Percentiles rank a stretch among this genome's conserved stretches.
Evolutionary conservation across 2,329 filamentous ascomycete species (phyloP).

Genomic region (Fusarium chuoi): DNA sequence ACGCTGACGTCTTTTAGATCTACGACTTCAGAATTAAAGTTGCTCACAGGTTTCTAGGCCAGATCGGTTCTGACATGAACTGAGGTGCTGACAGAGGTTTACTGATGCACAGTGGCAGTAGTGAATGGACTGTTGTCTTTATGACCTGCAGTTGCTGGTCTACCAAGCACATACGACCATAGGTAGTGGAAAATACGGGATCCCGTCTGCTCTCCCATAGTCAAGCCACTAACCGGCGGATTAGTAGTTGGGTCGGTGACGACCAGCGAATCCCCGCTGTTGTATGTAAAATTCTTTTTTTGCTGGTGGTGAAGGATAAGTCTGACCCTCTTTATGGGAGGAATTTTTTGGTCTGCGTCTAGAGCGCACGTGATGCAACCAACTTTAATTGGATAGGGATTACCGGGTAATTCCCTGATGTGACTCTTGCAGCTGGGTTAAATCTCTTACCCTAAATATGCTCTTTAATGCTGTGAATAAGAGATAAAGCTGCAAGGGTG

Average conservation of each 20-base stretch:
- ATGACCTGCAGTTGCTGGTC: accelerated
- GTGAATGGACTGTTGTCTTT: accelerated
- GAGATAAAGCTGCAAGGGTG: accelerated
- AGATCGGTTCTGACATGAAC: not conserved
- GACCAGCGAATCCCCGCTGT: slow-evolving; percentile 31
- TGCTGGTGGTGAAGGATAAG: not conserved
- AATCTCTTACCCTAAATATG: not conserved
- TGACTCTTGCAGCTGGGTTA: no score
- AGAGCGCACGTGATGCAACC: not conserved
- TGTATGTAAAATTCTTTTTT: slow-evolving; percentile 7
- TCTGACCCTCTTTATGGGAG: not conserved
- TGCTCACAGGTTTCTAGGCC: not conserved
- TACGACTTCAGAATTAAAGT: not conserved
- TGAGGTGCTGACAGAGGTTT: not conserved
- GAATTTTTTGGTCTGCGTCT: not conserved
- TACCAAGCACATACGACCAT: slow-evolving; percentile 15
- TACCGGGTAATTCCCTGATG: not conserved
- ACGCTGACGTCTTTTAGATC: not conserved
- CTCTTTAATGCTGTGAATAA: not conserved
- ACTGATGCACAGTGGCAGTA: no score
- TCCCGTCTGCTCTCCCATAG: slow-evolving; percentile 30
- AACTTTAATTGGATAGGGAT: not conserved
- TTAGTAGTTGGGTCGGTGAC: slow-evolving; percentile 33
- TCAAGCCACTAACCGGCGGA: slow-evolving; percentile 27
- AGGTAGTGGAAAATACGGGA: slow-evolving; percentile 29